These are phyloP conservation scores for Aspergillus fumigatiaffinis DNA, from an alignment of 2,329 filamentous ascomycete species.

Conservation along the genomic window DNA sequence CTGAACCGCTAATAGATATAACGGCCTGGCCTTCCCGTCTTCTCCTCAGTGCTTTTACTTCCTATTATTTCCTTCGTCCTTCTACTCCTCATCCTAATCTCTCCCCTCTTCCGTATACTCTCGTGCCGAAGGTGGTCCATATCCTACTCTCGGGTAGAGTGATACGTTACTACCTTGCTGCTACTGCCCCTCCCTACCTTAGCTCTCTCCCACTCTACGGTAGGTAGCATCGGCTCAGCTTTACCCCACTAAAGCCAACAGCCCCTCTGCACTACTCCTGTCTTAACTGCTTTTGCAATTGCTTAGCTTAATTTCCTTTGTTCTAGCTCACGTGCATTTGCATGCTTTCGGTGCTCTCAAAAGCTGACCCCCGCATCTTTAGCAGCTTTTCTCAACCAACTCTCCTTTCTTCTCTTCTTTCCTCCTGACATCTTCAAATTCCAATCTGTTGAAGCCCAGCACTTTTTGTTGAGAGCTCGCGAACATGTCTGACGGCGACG, in stretches of 20 bases:
- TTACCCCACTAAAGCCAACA: constrained; percentile 1
- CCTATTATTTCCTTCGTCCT: constrained; percentile 1
- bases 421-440: neutral
- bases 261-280: neutral
- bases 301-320: constrained; percentile 13
- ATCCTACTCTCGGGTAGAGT: neutral
- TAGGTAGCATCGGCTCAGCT: neutral
- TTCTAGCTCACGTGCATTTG: constrained; percentile 12
- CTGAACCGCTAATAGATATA: neutral
- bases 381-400: neutral
- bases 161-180: neutral
- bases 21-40: constrained; percentile 5
- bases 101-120: neutral
- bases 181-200: constrained; percentile 3
- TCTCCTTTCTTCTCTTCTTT: neutral
- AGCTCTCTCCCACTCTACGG: neutral
- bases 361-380: neutral
- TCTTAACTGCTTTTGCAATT: neutral
- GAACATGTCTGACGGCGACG: constrained; percentile 37
- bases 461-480: constrained; percentile 1
- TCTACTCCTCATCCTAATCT: neutral
- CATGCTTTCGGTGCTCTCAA: neutral
- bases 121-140: constrained; percentile 1
- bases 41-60: constrained; percentile 3
- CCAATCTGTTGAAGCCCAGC: constrained; percentile 2